A percentile compares a stretch with the other conserved stretches of the same genome.
Evolutionary conservation across 2,329 filamentous ascomycete genomes (phyloP).

Genomic region (Calonectria honghensis): DNA sequence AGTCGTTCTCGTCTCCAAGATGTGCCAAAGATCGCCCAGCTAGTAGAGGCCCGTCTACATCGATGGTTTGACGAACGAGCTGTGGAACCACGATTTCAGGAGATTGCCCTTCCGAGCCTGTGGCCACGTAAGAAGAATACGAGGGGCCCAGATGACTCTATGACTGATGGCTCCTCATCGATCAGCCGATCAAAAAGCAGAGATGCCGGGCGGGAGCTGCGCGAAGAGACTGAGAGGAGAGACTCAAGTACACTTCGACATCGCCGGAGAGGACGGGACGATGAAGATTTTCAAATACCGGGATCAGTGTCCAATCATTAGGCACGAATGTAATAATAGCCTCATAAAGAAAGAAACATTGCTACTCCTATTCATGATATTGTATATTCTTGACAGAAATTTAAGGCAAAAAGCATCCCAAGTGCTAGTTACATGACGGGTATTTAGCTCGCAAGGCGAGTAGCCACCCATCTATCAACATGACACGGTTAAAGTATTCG

Average conservation of each 20-base stretch:
- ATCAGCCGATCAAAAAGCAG: slow-evolving; percentile 73
- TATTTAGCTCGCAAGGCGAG: not conserved
- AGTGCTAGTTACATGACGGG: not conserved
- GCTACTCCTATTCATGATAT: not conserved
- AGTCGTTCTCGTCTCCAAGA: slow-evolving; percentile 88
- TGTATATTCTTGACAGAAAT: not conserved
- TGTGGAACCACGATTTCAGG: slow-evolving; percentile 90
- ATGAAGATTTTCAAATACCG: slow-evolving; percentile 67
- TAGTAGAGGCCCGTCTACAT: slow-evolving; percentile 87
- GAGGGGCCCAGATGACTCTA: slow-evolving; percentile 79
- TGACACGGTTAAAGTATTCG: no score
- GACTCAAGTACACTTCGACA: slow-evolving; percentile 63
- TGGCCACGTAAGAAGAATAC: slow-evolving; percentile 93
- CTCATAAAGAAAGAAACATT: slow-evolving; percentile 29
- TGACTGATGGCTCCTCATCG: slow-evolving; percentile 68
- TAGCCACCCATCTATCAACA: not conserved
- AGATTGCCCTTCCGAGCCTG: slow-evolving; percentile 87
- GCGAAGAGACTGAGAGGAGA: slow-evolving; percentile 68
- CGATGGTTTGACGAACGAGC: slow-evolving; percentile 92
- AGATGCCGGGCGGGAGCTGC: slow-evolving; percentile 70
- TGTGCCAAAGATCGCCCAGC: slow-evolving; percentile 90
- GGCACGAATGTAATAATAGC: slow-evolving; percentile 51
- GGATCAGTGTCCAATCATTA: slow-evolving; percentile 66
- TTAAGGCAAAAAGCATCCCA: not conserved
- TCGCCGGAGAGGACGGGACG: slow-evolving; percentile 61